Evolutionary conservation across 2,329 filamentous ascomycete species (phyloP), one percentile per base, ranked within the genome.

Genomic region (Harringtonia lauricola): DNA sequence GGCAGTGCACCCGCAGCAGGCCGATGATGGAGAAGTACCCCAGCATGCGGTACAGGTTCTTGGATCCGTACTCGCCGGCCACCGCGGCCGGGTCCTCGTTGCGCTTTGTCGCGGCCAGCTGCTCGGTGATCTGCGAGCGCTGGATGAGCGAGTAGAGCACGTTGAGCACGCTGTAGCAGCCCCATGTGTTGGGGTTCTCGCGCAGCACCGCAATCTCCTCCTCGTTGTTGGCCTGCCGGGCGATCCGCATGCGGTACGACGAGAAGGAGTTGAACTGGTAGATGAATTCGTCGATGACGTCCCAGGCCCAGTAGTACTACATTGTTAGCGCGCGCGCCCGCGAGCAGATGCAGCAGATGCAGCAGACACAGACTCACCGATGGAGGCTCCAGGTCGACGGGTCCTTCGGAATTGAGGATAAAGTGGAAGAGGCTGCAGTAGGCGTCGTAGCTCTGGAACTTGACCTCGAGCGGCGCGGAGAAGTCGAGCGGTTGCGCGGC

Each of bases 251-350:
- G 60, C 92, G 82, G 76, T 95, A 95, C 51, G 88, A 87, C 64
- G 88, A 96, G 75, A 98, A 98, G 47, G 89, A 94, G 75, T 98
- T 95, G 76, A 98, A 98, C 66, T 98, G 92, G 74, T 98, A 98
- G 70, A 98, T 96, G 72, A 98, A 98, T 68, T 98, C 92, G 66
- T 98, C 92, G 68, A 98, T 95, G 55, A 96, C 90, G 65, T 98
- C 92, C 92, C 92, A 98, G 35, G 92, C 92, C 92, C 92, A 98
- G 72, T 90, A 95, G 71, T 95, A 94, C 87, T 96, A 22, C 36
- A 24, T 13, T 12, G 28, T 39, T 33, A 39, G 38, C 26, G 5
- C 8, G 28, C 8, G 28, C 8, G 28, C 28, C 8, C 8, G 13
- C 28, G 8, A 29, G 28, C 28, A 13, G 28, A 29, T 8, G 28